phyloP scores from a whole-genome alignment of 306 rosid genomes.

The Cercis canadensis region DNA sequence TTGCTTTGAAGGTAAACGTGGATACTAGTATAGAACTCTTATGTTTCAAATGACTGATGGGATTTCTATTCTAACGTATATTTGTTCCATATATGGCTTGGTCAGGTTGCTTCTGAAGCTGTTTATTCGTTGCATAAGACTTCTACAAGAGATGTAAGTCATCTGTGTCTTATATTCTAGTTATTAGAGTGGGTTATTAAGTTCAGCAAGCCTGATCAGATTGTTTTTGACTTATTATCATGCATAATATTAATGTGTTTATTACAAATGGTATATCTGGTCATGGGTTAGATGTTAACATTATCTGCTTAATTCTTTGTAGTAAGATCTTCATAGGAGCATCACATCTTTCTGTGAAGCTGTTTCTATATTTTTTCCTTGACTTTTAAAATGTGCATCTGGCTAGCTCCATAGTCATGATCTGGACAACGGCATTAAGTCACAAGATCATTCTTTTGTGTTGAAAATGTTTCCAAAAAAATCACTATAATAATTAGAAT shows the following conservation, averaged over 20 bases:
- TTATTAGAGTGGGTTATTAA: constrained; percentile 6
- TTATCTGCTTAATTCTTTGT: constrained; percentile 16
- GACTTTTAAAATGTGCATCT: neutral
- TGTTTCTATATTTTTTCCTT: neutral
- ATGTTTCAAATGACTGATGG: constrained; percentile 20
- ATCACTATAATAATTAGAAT: too few species aligned
- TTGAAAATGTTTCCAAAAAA: too few species aligned
- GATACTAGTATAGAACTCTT: neutral
- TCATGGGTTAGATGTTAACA: neutral
- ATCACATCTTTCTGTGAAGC: neutral
- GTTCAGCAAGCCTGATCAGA: constrained; percentile 3
- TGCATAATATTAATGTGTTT: constrained; percentile 9
- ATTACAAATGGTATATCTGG: constrained; percentile 5
- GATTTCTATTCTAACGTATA: constrained; percentile 32
- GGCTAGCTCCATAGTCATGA: neutral
- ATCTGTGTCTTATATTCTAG: constrained; percentile 29
- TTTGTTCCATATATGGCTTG: constrained; percentile 28
- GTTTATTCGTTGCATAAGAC: constrained; percentile 94
- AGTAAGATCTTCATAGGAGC: constrained; percentile 9
- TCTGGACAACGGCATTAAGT: too few species aligned
- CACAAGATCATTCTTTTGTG: too few species aligned
- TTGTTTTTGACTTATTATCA: neutral
- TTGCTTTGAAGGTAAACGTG: constrained; percentile 72
- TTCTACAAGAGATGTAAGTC: constrained; percentile 90
- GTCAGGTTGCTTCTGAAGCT: constrained; percentile 84